These are phyloP conservation scores for Fusarium sp. DNA, from an alignment of 2,329 filamentous ascomycete genomes.

Conservation along the genomic window DNA sequence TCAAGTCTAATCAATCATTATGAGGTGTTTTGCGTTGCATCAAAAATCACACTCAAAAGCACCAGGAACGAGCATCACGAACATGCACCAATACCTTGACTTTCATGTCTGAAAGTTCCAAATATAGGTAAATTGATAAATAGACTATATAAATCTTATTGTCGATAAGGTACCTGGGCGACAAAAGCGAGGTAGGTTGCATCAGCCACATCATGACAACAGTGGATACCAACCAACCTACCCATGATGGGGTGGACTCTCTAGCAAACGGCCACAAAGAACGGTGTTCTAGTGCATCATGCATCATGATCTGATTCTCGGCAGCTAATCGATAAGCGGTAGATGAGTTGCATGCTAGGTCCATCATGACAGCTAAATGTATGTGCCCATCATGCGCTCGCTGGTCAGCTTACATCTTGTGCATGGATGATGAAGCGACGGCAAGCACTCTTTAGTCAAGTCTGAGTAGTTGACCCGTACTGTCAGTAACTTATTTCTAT, in stretches of 20 bases:
- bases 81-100: background rate
- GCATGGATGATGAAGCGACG: background rate
- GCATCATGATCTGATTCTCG: background rate
- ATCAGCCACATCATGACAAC: background rate
- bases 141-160: background rate
- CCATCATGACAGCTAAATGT: background rate
- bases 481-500: background rate
- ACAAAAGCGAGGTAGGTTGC: background rate
- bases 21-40: background rate
- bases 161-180: background rate
- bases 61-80: background rate
- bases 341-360: background rate
- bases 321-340: background rate
- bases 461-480: background rate
- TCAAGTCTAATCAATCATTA: background rate
- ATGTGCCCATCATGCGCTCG: background rate
- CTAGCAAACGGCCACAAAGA: background rate
- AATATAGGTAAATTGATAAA: background rate
- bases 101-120: background rate
- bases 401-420: background rate
- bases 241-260: background rate
- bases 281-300: background rate
- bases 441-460: background rate
- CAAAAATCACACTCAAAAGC: background rate
- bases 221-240: background rate